Base-by-base conservation (phyloP, 2,329 filamentous ascomycete species). In the Graphilbum ipis-grandicollis region DNA sequence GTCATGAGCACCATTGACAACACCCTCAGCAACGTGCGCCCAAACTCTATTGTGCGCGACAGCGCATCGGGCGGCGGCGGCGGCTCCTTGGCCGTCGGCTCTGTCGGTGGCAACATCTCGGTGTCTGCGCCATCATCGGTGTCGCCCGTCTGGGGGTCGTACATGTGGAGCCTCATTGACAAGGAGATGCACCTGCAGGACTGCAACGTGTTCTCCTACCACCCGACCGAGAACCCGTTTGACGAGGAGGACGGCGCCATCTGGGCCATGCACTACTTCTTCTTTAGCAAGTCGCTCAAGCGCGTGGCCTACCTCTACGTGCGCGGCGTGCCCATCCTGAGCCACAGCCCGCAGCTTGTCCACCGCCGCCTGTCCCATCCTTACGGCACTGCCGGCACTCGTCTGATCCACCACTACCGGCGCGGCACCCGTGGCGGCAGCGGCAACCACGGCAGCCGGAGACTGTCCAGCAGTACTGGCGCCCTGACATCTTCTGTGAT, bases 201-300 rank as follows among this genome's bases (percentile, higher is more conserved):
- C 47, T 98, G 90, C 59, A 79, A 77, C 39, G 75, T 88, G 43
- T 96, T 93, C 56, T 80, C 79, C 39, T 98, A 93, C 59, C 73
- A 79, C 36, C 90, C 90, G 0, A 78, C 84, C 30, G 82, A 86
- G 42, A 86, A 93, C 50, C 84, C 85, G 0, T 93, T 92, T 49
- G 79, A 86, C 48, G 85, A 85, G 44, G 86, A 93, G 43, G 85
- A 94, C 51, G 82, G 83, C 43, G 79, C 86, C 9, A 86, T 98
- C 43, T 98, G 88, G 88, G 85, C 82, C 35, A 68, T 86, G 43
- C 86, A 96, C 55, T 94, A 93, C 57, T 93, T 98, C 63, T 93
- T 96, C 56, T 96, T 94, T 68, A 94, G 93, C 64, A 88, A 88
- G 50, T 66, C 76, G 19, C 70, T 79, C 51, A 96, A 96, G 62